Base-by-base conservation (phyloP, 805 yeast species). In the Kodamaea lidongshanica region DNA sequence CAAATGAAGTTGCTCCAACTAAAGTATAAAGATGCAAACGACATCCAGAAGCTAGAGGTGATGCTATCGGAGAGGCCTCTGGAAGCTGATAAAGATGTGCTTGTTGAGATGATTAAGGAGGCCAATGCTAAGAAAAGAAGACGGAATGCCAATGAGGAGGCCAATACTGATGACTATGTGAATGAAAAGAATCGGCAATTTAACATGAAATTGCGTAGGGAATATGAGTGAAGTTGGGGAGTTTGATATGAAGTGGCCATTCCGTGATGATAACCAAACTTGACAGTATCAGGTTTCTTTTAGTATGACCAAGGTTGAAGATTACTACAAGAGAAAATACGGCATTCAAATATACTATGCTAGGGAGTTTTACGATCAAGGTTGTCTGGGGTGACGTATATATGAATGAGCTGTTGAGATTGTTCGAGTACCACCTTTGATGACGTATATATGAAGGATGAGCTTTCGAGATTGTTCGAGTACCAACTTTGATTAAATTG, bases 151-250 rank as follows among this genome's bases (percentile, higher is more conserved):
- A 50, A 45, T 7, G 56, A 52, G 7, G 60, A 48, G 3, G 65
- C 50, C 4, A 58, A 49, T 4, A 62, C 48, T 12, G 60, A 58
- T 4, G 60, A 70, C 16, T 69, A 58, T 50, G 73, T 83, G 47
- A 82, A 79, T 48, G 85, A 77, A 40, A 78, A 77, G 52, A 83
- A 83, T 60, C 71, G 68, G 47, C 78, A 79, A 42, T 83, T 82
- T 54, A 83, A 82, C 54, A 72, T 70, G 48, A 82, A 83, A 45
- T 57, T 83, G 40, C 53, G 70, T 25, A 59, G 87, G 18, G 74
- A 74, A 38, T 77, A 74, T 42, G 24, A 28, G 5, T 19, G 16
- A 10, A 11, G 4, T 13, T 7, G 7, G 8, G 19, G 27, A 7
- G 7, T n/a, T n/a, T n/a, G n/a, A n/a, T n/a, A n/a, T n/a, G n/a